Percentiles rank a stretch among this genome's conserved stretches.
These are phyloP conservation scores for Beta macrorhiza DNA, from an alignment of 179 eudicot genomes.

Conservation along the genomic window DNA sequence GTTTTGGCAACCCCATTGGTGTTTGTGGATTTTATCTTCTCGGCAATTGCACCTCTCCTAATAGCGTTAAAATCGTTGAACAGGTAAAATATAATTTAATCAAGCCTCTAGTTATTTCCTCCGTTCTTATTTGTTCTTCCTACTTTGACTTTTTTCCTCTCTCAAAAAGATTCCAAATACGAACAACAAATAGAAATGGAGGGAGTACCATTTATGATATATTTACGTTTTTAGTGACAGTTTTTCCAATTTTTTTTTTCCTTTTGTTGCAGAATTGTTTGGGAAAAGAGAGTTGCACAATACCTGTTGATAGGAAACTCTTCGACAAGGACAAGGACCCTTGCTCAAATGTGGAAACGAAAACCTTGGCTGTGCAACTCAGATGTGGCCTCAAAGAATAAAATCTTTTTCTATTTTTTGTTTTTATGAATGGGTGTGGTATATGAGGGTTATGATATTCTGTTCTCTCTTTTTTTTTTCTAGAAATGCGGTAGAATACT, in stretches of 20 bases:
- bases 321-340: constrained; percentile 30
- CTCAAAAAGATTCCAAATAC: too few species aligned
- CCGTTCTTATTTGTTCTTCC: too few species aligned
- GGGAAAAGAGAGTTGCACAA: constrained; percentile 55
- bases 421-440: too few species aligned
- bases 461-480: neutral
- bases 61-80: constrained; percentile 42
- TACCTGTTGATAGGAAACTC: constrained; percentile 50
- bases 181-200: too few species aligned
- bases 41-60: constrained; percentile 46
- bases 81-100: constrained; percentile 32
- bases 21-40: constrained; percentile 48
- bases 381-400: constrained; percentile 45
- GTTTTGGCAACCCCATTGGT: constrained; percentile 74
- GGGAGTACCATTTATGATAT: too few species aligned
- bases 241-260: neutral
- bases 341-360: constrained; percentile 47
- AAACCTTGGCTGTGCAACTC: constrained; percentile 64
- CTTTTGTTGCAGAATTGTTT: constrained; percentile 46
- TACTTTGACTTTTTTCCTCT: too few species aligned
- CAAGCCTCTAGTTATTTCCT: too few species aligned
- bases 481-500: neutral
- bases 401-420: neutral
- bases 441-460: neutral
- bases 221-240: neutral